These are phyloP conservation scores for Penstemon davidsonii DNA, from an alignment of 257 asterid genomes.

Conservation along the genomic window DNA sequence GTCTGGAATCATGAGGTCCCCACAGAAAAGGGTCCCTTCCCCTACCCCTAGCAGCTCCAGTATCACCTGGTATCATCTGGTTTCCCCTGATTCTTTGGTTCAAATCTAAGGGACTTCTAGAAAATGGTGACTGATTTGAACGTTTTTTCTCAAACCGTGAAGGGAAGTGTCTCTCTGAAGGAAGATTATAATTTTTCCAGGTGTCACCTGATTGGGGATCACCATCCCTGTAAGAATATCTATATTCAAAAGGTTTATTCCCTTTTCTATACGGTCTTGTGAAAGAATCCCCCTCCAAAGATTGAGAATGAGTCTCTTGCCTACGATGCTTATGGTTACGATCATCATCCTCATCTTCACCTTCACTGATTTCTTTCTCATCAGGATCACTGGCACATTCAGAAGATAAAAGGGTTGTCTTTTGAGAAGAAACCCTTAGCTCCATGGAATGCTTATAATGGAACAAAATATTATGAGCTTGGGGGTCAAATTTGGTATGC, in stretches of 20 bases:
- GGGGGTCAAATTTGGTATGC: constrained; percentile 16
- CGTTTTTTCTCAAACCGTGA: constrained; percentile 68
- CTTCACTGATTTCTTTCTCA: constrained; percentile 87
- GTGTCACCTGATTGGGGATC: constrained; percentile 57
- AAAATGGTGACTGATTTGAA: constrained; percentile 49
- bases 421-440: constrained; percentile 68
- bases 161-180: constrained; percentile 51
- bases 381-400: constrained; percentile 72
- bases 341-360: constrained; percentile 97
- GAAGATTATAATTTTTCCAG: constrained; percentile 44
- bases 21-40: constrained; percentile 71
- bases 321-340: constrained; percentile 98
- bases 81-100: constrained; percentile 60
- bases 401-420: constrained; percentile 62
- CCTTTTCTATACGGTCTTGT: constrained; percentile 70
- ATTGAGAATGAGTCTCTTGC: constrained; percentile 65
- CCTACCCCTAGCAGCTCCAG: constrained; percentile 63
- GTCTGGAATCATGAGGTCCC: constrained; percentile 74
- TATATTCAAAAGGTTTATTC: constrained; percentile 79
- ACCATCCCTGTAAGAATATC: constrained; percentile 58
- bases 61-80: constrained; percentile 55
- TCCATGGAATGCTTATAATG: constrained; percentile 52
- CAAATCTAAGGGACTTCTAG: constrained; percentile 59
- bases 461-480: constrained; percentile 18
- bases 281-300: constrained; percentile 63